Conservation (phyloP, 352 stramenopile genomes). For the Pythium graminicola region DNA sequence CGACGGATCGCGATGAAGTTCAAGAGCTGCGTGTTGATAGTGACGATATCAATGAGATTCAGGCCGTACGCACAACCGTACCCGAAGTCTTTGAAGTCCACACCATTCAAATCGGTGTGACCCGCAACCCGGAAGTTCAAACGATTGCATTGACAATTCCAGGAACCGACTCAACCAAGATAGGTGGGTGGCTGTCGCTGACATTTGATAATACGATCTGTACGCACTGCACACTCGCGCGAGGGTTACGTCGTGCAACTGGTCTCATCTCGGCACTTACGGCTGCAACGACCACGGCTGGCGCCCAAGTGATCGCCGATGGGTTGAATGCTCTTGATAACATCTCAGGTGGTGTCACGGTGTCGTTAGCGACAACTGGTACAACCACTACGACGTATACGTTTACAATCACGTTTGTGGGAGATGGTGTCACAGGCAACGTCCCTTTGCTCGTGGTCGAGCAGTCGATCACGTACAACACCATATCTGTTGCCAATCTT, state of each 20-base stretch:
- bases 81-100: conserved; percentile 84
- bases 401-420: conserved; percentile 86
- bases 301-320: conserved; percentile 20
- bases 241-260: conserved; percentile 37
- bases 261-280: conserved; percentile 40
- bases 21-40: conserved; percentile 77
- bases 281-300: conserved; percentile 11
- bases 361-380: conserved; percentile 24
- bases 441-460: conserved; percentile 67
- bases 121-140: conserved; percentile 75
- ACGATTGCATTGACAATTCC: conserved; percentile 70
- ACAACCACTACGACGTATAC: conserved; percentile 52
- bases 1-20: conserved; percentile 90
- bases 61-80: conserved; percentile 79
- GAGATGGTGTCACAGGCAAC: conserved; percentile 74
- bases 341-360: conserved; percentile 31
- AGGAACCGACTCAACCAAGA: conserved; percentile 41
- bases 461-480: conserved; percentile 32
- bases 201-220: conserved; percentile 58
- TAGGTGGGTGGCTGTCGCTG: conserved; percentile 44
- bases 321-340: conserved; percentile 43
- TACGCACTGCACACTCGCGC: conserved; percentile 66
- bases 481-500: conserved; percentile 18
- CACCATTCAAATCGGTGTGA: conserved; percentile 67
- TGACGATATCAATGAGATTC: conserved; percentile 89